These are phyloP conservation scores for Solioccasus polychromus DNA, from an alignment of 768 basidiomycete species.

Conservation along the genomic window DNA sequence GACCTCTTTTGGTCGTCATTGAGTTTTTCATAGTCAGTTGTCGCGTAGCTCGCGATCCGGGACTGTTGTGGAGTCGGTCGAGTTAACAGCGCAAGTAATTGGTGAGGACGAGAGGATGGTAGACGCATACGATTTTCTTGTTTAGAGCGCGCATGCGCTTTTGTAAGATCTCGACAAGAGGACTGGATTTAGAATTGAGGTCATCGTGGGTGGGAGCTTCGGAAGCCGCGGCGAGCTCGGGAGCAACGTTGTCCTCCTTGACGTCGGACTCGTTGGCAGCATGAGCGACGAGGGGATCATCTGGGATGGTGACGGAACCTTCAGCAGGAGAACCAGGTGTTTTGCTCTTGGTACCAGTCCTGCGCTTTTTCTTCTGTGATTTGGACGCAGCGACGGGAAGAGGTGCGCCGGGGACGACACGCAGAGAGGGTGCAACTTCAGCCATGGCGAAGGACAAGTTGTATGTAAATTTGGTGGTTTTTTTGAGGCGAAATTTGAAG, in stretches of 20 bases:
- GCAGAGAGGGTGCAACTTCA: slow-evolving; percentile 35
- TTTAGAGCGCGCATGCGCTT: slow-evolving; percentile 74
- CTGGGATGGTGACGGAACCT: slow-evolving; percentile 38
- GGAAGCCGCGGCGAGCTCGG: slow-evolving; percentile 42
- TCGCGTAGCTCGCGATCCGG: slow-evolving; percentile 69
- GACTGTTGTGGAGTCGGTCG: slow-evolving; percentile 41
- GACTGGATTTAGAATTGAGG: slow-evolving; percentile 50
- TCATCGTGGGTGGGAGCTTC: slow-evolving; percentile 46
- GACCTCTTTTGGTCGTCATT: slow-evolving; percentile 85
- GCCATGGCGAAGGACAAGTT: slow-evolving; percentile 28
- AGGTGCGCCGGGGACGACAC: slow-evolving; percentile 77
- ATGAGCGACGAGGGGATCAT: slow-evolving; percentile 43
- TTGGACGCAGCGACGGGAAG: slow-evolving; percentile 59
- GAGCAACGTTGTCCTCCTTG: slow-evolving; percentile 45
- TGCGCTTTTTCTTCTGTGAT: slow-evolving; percentile 66
- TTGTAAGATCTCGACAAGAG: slow-evolving; percentile 73
- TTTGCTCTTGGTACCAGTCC: slow-evolving; percentile 48
- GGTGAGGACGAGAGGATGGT: slow-evolving; percentile 8
- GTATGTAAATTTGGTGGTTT: neutral
- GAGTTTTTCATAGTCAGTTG: slow-evolving; percentile 65
- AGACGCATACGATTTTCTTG: slow-evolving; percentile 75
- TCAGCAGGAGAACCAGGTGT: slow-evolving; percentile 46
- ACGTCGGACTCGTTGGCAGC: slow-evolving; percentile 47
- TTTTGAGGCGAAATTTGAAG: slow-evolving; percentile 17
- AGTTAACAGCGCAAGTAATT: slow-evolving; percentile 10